Evolutionary conservation across 768 basidiomycete genomes (phyloP).

Genomic region (Clitopilus hobsonii): DNA sequence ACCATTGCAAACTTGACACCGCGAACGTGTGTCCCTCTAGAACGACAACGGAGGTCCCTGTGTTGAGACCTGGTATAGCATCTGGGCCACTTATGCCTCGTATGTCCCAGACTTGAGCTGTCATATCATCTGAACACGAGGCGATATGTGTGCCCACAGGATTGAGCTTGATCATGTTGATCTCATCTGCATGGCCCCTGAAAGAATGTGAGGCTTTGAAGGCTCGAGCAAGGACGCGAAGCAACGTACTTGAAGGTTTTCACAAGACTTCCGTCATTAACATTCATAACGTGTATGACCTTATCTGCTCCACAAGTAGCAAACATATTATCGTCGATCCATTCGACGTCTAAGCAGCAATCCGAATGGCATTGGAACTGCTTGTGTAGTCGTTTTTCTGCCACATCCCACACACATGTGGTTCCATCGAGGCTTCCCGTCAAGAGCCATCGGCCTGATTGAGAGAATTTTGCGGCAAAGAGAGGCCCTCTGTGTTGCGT

Average conservation of each 20-base stretch:
- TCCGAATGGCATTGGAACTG: constrained; percentile 70
- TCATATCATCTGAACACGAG: constrained; percentile 79
- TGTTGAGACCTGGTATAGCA: constrained; percentile 35
- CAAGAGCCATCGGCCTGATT: constrained; percentile 64
- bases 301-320: constrained; percentile 72
- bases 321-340: constrained; percentile 68
- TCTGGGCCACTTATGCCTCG: constrained; percentile 38
- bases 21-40: constrained; percentile 63
- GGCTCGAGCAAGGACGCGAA: background rate
- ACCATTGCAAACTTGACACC: constrained; percentile 69
- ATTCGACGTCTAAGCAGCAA: constrained; percentile 79
- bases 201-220: constrained; percentile 3
- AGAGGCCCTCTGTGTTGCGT: constrained; percentile 73
- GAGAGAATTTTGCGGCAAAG: constrained; percentile 76
- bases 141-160: constrained; percentile 62
- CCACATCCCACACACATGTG: constrained; percentile 75
- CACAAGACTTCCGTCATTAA: constrained; percentile 49
- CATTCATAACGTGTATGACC: constrained; percentile 54
- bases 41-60: constrained; percentile 32
- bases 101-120: constrained; percentile 73
- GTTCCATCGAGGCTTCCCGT: constrained; percentile 78
- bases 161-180: constrained; percentile 75
- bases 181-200: constrained; percentile 72
- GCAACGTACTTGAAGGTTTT: constrained; percentile 56
- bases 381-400: constrained; percentile 50